Evolutionary conservation across 1,284 basidiomycete genomes (phyloP), one percentile per base, ranked within the genome.

Genomic region (Heterobasidion parviporum): DNA sequence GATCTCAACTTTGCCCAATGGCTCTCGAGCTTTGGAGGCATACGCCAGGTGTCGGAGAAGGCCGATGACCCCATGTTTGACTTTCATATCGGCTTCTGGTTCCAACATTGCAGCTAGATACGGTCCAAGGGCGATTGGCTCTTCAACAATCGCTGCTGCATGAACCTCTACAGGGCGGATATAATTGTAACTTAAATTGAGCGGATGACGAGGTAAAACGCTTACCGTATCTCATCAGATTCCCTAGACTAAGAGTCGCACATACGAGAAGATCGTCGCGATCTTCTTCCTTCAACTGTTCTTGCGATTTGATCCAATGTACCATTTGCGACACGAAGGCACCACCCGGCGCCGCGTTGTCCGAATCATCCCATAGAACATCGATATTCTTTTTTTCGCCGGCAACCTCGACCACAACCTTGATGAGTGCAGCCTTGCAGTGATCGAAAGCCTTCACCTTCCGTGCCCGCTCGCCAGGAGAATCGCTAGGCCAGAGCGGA

Each of bases 21-120:
- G 67, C 3, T 70, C 69, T 50, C 86, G 81, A 61, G 92, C 89
- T 16, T 75, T 68, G 41, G 81, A 73, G 16, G 88, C 78, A 62
- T 95, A 90, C 0, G 92, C 82, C 3, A 97, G 74, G 67, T 96
- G 90, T 65, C 92, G 89, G 46, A 96, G 74, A 38, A 97, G 72
- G 18, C 90, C 91, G 35, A 95, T 74, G 54, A 89, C 80, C 33
- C 88, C 89, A 65, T 96, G 92, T 66, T 92, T 92, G 53, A 93
- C 74, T 64, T 92, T 90, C 63, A 92, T 76, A 63, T 92, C 89
- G 5, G 79, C 67, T 34, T 67, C 65, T 5, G 72, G 69, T 34
- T 66, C 65, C 41, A 78, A 64, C 49, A 78, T 59, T 2, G 66
- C 62, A 9, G 72, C 67, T 9, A 78, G 66, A 56, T 78, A 60